These are phyloP conservation scores for Ophiocordyceps polyrhachis-furcata DNA, from an alignment of 2,329 filamentous ascomycete genomes.

Conservation along the genomic window DNA sequence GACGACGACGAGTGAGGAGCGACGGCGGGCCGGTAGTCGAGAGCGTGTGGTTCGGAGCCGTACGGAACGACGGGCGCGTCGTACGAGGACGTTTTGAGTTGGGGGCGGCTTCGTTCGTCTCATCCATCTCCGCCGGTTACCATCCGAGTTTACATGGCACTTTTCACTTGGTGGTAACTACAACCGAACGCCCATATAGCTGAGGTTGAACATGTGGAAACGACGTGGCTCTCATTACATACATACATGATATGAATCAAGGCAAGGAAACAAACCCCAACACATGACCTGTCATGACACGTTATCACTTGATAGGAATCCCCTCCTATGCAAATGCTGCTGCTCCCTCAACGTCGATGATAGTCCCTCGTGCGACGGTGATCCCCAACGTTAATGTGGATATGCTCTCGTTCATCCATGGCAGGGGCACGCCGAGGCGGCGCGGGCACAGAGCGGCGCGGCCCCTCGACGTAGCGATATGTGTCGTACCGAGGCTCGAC, in stretches of 20 bases:
- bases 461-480: slow-evolving; percentile 33
- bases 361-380: slow-evolving; percentile 14
- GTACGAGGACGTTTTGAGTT: neutral
- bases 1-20: neutral
- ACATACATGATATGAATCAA: neutral
- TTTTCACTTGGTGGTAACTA: too few species aligned
- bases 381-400: slow-evolving; percentile 16
- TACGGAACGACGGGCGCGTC: neutral
- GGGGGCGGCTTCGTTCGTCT: neutral
- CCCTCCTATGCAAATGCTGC: neutral
- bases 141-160: too few species aligned
- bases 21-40: neutral
- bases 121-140: neutral
- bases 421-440: slow-evolving; percentile 13
- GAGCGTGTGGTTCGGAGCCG: neutral
- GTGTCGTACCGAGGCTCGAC: slow-evolving; percentile 24
- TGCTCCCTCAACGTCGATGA: slow-evolving; percentile 5
- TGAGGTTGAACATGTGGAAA: neutral
- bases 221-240: neutral
- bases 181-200: neutral
- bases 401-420: slow-evolving; percentile 6
- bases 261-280: neutral
- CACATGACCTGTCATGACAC: neutral
- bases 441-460: slow-evolving; percentile 15
- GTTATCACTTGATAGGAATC: neutral